Percentiles rank a stretch among this genome's conserved stretches.
Evolutionary conservation across 1,284 basidiomycete genomes (phyloP).

Genomic region (Ustilago crameri): DNA sequence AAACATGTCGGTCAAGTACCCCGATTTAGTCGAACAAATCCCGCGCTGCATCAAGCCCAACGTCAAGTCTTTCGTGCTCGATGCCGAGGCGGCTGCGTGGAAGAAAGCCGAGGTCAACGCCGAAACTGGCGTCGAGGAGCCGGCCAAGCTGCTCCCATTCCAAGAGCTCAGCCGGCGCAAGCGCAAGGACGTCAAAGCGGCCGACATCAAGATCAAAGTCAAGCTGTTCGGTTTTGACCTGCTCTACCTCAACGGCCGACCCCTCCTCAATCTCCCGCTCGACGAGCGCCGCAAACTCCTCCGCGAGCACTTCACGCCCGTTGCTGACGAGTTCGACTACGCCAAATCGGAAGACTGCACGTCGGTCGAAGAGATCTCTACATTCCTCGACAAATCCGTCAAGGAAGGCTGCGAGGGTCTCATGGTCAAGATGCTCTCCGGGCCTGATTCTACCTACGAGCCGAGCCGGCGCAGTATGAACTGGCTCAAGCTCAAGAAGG

Average conservation of each 20-base stretch:
- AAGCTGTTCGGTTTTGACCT: slow-evolving; percentile 96
- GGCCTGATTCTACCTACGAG: slow-evolving; percentile 90
- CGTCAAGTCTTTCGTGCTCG: slow-evolving; percentile 89
- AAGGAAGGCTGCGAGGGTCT: slow-evolving; percentile 98
- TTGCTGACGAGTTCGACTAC: slow-evolving; percentile 90
- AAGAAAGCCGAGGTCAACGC: slow-evolving; percentile 74
- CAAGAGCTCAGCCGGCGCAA: slow-evolving; percentile 95
- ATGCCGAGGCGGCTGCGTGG: slow-evolving; percentile 96
- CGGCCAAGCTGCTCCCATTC: slow-evolving; percentile 85
- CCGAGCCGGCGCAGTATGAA: slow-evolving; percentile 93
- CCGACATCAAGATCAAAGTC: slow-evolving; percentile 94
- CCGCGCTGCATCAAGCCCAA: slow-evolving; percentile 75
- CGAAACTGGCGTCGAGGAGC: slow-evolving; percentile 25
- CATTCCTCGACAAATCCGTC: slow-evolving; percentile 93
- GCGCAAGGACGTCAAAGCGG: slow-evolving; percentile 94
- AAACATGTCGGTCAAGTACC: slow-evolving; percentile 99
- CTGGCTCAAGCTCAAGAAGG: slow-evolving; percentile 82
- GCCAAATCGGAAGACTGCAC: slow-evolving; percentile 90
- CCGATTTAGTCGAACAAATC: slow-evolving; percentile 92
- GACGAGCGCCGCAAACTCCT: slow-evolving; percentile 78
- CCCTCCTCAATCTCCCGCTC: slow-evolving; percentile 36
- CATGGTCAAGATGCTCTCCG: slow-evolving; percentile 97
- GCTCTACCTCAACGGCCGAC: slow-evolving; percentile 88
- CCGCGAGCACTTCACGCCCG: slow-evolving; percentile 80
- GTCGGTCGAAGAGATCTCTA: slow-evolving; percentile 91